phyloP scores from a whole-genome alignment of 2,329 filamentous ascomycete species.

The Paradendryphiella salina region DNA sequence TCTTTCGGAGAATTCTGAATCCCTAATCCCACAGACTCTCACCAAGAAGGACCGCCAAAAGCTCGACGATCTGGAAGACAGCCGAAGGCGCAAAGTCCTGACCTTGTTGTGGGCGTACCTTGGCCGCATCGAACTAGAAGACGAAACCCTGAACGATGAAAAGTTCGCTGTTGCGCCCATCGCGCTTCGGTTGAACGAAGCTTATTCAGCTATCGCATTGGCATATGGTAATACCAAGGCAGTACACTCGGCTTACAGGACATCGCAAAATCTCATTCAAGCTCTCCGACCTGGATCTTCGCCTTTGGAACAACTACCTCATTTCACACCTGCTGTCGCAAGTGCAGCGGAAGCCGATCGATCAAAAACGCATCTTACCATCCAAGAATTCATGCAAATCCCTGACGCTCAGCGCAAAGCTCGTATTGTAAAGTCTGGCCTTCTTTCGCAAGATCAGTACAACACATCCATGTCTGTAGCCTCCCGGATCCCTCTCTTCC shows the following conservation, averaged over 20 bases:
- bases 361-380: constrained; percentile 65
- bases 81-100: constrained; percentile 79
- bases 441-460: constrained; percentile 78
- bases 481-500: constrained; percentile 78
- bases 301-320: constrained; percentile 86
- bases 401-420: constrained; percentile 73
- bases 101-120: constrained; percentile 95
- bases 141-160: constrained; percentile 73
- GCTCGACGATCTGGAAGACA: constrained; percentile 79
- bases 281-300: constrained; percentile 81
- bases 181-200: constrained; percentile 80
- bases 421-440: constrained; percentile 68
- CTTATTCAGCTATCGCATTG: constrained; percentile 83
- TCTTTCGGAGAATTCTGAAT: constrained; percentile 61
- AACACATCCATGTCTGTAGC: constrained; percentile 74
- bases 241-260: constrained; percentile 77
- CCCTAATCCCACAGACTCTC: constrained; percentile 62
- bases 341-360: constrained; percentile 71
- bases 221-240: constrained; percentile 84
- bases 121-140: constrained; percentile 81
- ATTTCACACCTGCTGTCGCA: constrained; percentile 70
- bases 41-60: constrained; percentile 73
- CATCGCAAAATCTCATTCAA: constrained; percentile 86
- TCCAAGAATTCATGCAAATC: constrained; percentile 88
- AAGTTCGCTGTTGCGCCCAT: constrained; percentile 90